Percentiles rank a stretch among this genome's conserved stretches.
phyloP scores from a whole-genome alignment of 75 land plant species.

The Sequoia sempervirens region DNA sequence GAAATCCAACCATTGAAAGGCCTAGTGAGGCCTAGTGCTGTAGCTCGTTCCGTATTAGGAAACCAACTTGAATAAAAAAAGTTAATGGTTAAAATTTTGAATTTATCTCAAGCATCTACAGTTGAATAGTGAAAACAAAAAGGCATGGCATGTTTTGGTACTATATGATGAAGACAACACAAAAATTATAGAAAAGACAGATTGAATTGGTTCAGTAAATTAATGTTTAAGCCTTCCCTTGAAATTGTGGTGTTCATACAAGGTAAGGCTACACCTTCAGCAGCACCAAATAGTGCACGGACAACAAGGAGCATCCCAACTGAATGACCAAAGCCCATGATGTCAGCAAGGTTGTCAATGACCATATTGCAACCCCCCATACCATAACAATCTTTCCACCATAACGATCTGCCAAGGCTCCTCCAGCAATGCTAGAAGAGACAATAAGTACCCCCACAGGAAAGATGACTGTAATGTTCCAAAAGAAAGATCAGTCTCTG shows the following conservation, averaged over 20 bases:
- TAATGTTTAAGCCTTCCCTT: slow-evolving; percentile 27
- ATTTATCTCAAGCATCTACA: not conserved
- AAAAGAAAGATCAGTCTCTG: not conserved
- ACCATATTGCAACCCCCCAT: slow-evolving; percentile 85
- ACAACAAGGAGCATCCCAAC: slow-evolving; percentile 55
- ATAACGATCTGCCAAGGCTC: slow-evolving; percentile 79
- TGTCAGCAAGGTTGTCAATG: slow-evolving; percentile 74
- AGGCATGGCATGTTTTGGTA: not conserved
- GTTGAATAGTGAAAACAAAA: not conserved
- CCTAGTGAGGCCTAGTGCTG: slow-evolving; percentile 93
- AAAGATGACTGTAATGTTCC: slow-evolving; percentile 77
- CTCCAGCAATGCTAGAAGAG: slow-evolving; percentile 84
- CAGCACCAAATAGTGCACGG: slow-evolving; percentile 85
- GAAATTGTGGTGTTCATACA: slow-evolving; percentile 86
- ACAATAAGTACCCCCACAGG: slow-evolving; percentile 91
- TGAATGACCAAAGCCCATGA: slow-evolving; percentile 92
- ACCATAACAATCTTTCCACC: slow-evolving; percentile 90
- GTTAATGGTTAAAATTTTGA: not conserved
- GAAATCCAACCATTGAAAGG: slow-evolving; percentile 91
- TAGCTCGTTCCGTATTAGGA: slow-evolving; percentile 76
- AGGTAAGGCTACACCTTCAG: slow-evolving; percentile 94
- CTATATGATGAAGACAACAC: not conserved
- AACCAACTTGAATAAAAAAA: slow-evolving; percentile 68
- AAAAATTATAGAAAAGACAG: not conserved
- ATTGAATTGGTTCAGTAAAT: not conserved